Base-by-base conservation (phyloP, 192 early-diverging fungal species). In the Fimicolochytrium jonesii region DNA sequence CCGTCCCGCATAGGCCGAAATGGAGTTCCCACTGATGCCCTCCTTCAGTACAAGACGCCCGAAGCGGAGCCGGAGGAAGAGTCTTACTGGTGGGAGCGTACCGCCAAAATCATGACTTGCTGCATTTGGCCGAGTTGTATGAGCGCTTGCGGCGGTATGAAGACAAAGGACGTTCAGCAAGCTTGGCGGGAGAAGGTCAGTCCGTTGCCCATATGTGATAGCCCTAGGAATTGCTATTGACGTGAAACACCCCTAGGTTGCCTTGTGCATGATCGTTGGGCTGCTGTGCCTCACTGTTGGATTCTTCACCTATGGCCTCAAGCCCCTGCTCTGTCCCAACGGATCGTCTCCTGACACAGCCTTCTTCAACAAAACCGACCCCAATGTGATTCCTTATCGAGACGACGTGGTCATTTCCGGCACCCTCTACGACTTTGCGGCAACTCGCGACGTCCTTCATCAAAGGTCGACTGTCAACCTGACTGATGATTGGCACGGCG, bases 111-210 rank as follows among this genome's bases (percentile, higher is more conserved):
- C 23, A 35, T 75, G 1, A 77, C 75, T 1, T 73, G 61, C 60
- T 77, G 71, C 57, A 54, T 56, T 45, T 69, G 44, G 32, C 50
- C 47, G 3, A 15, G n/a, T 30, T 61, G 62, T 39, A 57, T 76
- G 42, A 30, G 26, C 6, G 18, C 39, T 10, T 55, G 53, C 35
- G 72, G 13, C 25, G 51, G 72, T 1, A 76, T 57, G 61, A 52
- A n/a, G 23, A 64, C 72, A 30, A 35, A 36, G 30, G 30, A 56
- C 34, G 64, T 68, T 31, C 56, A 71, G 33, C 77, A 79, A 45
- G 77, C 73, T 13, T 79, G 77, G 77, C 63, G 77, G 11, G 77
- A 79, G 58, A 79, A 77, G 69, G 76, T 74, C 30, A 33, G 49
- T 3, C 15, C 41, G 49, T 30, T 36, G 28, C 26, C 56, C 23